Evolutionary conservation across 2,329 filamentous ascomycete species (phyloP).

Genomic region (Coniochaeta ligniaria): DNA sequence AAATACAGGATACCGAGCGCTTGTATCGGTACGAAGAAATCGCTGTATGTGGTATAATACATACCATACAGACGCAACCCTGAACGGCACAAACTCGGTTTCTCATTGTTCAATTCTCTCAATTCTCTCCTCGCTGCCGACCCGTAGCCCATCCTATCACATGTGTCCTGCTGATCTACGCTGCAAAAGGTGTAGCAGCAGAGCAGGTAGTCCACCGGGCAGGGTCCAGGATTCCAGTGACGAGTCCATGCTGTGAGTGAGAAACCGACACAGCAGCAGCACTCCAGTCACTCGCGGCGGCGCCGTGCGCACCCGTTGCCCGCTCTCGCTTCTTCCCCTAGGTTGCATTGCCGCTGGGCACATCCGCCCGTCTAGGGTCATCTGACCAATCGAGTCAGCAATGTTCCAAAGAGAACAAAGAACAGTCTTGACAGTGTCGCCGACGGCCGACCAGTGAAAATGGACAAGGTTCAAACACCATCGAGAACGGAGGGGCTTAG

Average conservation of each 20-base stretch:
- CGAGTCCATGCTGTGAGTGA: not conserved
- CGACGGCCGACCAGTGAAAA: not conserved
- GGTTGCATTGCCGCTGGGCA: slow-evolving; percentile 4
- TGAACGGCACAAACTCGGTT: too few relatives aligned
- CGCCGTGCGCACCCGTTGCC: not conserved
- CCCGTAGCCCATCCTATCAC: not conserved
- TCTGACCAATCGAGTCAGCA: not conserved
- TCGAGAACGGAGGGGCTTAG: not conserved
- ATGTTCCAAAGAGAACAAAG: not conserved
- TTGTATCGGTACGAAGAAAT: too few relatives aligned
- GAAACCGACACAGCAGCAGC: not conserved
- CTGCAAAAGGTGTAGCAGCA: not conserved
- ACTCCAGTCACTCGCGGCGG: not conserved
- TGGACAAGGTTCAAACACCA: not conserved
- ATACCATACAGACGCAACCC: too few relatives aligned
- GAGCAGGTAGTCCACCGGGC: not conserved
- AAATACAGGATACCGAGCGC: too few relatives aligned
- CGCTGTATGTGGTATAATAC: too few relatives aligned
- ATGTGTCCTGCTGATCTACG: not conserved
- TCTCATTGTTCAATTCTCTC: too few relatives aligned
- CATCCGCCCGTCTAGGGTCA: not conserved
- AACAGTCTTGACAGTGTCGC: not conserved
- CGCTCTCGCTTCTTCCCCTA: slow-evolving; percentile 3
- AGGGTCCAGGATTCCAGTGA: not conserved
- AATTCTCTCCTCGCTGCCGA: not conserved